phyloP scores from a whole-genome alignment of 495 filamentous ascomycete genomes.

The Neurospora africana region DNA sequence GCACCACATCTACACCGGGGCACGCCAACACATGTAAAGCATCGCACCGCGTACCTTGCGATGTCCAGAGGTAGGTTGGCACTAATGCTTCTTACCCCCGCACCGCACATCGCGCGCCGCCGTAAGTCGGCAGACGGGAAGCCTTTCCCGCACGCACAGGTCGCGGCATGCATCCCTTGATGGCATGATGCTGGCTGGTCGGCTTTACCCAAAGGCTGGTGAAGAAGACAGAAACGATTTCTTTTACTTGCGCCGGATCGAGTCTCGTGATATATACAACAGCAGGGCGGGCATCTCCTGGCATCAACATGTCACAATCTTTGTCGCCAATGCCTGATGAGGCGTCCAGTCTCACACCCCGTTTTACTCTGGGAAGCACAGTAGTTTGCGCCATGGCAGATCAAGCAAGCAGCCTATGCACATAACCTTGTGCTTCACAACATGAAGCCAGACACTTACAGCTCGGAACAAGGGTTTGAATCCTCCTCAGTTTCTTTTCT shows the following conservation, averaged over 20 bases:
- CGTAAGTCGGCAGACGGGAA: neutral
- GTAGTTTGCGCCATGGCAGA: neutral
- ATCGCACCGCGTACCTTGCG: neutral
- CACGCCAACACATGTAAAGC: neutral
- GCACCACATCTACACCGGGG: neutral
- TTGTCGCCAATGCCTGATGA: neutral
- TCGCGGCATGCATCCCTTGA: neutral
- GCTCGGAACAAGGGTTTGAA: neutral
- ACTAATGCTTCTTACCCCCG: neutral
- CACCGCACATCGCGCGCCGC: neutral
- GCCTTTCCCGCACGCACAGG: neutral
- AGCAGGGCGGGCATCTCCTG: neutral
- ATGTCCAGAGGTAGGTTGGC: neutral
- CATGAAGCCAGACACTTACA: neutral
- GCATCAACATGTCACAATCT: neutral
- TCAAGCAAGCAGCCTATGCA: constrained; percentile 1
- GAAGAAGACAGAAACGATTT: neutral
- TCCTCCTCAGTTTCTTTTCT: neutral
- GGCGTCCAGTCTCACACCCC: neutral
- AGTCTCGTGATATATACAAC: neutral
- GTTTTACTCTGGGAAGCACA: neutral
- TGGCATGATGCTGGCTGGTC: neutral
- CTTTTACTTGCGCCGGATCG: neutral
- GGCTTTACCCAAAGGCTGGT: neutral
- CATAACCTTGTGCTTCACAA: neutral